Percentiles rank a stretch among this genome's conserved stretches.
Conservation (phyloP, 2,329 filamentous ascomycete species). For the Pestalotiopsis sp. region DNA sequence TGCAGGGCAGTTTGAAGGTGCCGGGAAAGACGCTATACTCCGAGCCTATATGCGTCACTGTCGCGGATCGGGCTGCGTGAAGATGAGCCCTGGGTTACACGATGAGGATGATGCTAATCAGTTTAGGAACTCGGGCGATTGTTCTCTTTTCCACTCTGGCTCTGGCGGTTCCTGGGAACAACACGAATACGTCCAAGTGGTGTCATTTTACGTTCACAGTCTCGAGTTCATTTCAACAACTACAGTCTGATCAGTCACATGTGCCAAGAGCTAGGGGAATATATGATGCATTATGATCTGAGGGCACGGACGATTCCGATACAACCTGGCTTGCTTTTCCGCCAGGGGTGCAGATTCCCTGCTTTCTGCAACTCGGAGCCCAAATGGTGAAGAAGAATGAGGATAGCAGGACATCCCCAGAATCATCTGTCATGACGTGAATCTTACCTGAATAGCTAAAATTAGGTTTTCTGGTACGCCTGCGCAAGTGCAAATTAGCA, state of each 20-base stretch:
- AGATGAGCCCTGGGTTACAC: neutral
- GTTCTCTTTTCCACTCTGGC: neutral
- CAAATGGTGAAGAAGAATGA: neutral
- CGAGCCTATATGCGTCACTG: slow-evolving; percentile 5
- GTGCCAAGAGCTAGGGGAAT: slow-evolving; percentile 4
- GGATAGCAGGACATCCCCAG: neutral
- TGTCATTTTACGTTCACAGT: neutral
- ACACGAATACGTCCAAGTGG: neutral
- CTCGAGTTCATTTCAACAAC: neutral
- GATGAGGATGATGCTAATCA: neutral
- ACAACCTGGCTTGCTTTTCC: neutral
- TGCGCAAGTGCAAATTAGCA: neutral
- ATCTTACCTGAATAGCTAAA: neutral
- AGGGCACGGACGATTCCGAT: slow-evolving; percentile 4
- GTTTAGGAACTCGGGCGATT: neutral
- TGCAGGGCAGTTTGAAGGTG: neutral
- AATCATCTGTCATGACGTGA: neutral
- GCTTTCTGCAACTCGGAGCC: neutral
- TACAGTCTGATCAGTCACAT: neutral
- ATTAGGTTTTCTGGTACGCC: neutral
- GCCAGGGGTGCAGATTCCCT: neutral
- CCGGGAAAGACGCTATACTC: neutral
- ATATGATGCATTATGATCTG: neutral
- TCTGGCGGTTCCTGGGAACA: neutral
- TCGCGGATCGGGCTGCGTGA: neutral